phyloP scores from a whole-genome alignment of 768 basidiomycete genomes.

The Boletus barrowsii region DNA sequence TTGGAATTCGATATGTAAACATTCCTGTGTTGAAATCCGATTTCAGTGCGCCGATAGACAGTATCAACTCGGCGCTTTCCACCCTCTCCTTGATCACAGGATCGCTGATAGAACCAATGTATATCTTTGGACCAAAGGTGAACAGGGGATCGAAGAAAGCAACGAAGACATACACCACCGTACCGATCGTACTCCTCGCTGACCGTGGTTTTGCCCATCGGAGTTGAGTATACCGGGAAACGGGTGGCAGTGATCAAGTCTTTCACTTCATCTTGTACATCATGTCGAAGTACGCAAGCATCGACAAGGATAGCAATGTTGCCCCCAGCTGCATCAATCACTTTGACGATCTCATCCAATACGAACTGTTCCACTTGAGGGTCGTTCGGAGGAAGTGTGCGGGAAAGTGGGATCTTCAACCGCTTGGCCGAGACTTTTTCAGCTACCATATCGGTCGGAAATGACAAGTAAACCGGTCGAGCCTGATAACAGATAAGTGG shows the following conservation, averaged over 20 bases:
- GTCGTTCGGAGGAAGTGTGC: conserved; percentile 50
- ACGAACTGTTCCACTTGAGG: conserved; percentile 63
- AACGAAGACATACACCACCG: conserved; percentile 61
- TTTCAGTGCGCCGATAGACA: conserved; percentile 68
- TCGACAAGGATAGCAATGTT: conserved; percentile 78
- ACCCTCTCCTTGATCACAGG: conserved; percentile 68
- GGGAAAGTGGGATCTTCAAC: conserved; percentile 57
- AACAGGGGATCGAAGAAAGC: not conserved
- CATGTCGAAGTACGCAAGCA: conserved; percentile 75
- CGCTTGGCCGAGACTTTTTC: conserved; percentile 62
- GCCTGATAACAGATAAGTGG: conserved; percentile 40
- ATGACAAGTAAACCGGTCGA: conserved; percentile 82
- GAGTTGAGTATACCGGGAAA: conserved; percentile 71
- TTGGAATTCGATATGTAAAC: conserved; percentile 73
- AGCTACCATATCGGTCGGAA: conserved; percentile 82
- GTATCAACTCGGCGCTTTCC: conserved; percentile 69
- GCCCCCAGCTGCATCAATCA: conserved; percentile 53
- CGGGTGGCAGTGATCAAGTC: conserved; percentile 62
- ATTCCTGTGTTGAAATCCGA: conserved; percentile 89
- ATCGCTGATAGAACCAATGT: conserved; percentile 67
- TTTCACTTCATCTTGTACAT: conserved; percentile 57
- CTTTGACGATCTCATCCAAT: conserved; percentile 65
- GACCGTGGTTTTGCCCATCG: conserved; percentile 82
- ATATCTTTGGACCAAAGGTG: conserved; percentile 48
- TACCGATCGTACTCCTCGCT: conserved; percentile 69